These are phyloP conservation scores for Cercospora sp. DNA, from an alignment of 2,329 filamentous ascomycete genomes.

Conservation along the genomic window DNA sequence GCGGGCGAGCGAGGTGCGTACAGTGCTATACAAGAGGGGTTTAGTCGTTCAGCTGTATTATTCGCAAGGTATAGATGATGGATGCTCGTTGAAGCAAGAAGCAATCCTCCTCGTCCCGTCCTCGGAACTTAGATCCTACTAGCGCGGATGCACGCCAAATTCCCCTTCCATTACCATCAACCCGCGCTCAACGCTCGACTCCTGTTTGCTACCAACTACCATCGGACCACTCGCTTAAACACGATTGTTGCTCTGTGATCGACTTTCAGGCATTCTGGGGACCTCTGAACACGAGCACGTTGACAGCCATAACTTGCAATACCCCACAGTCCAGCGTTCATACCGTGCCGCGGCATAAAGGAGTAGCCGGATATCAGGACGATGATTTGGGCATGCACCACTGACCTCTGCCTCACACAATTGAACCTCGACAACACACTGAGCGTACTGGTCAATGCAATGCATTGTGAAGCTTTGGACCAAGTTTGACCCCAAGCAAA, in stretches of 20 bases:
- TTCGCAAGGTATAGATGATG: conserved; percentile 1
- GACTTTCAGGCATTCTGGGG: not conserved
- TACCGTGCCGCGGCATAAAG: not conserved
- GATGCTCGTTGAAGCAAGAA: conserved; percentile 3
- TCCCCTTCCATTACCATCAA: not conserved
- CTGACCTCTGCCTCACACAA: not conserved
- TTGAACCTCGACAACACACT: not conserved
- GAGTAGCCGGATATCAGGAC: not conserved
- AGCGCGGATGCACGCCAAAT: conserved; percentile 1
- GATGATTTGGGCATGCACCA: not conserved
- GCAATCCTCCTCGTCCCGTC: conserved; percentile 8
- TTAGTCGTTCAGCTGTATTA: not conserved
- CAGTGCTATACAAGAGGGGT: not conserved
- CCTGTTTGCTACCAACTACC: not conserved
- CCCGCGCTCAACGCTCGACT: not conserved
- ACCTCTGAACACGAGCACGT: not conserved
- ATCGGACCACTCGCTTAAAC: not conserved
- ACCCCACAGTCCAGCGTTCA: not conserved
- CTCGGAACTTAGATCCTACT: conserved; percentile 6
- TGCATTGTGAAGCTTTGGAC: not conserved
- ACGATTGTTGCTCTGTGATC: not conserved
- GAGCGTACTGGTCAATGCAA: not conserved
- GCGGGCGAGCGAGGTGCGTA: conserved; percentile 6
- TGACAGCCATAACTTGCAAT: not conserved
- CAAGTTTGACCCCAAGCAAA: too few species aligned